These are phyloP conservation scores for Exophiala viscosa DNA, from an alignment of 2,329 filamentous ascomycete species.

Conservation along the genomic window DNA sequence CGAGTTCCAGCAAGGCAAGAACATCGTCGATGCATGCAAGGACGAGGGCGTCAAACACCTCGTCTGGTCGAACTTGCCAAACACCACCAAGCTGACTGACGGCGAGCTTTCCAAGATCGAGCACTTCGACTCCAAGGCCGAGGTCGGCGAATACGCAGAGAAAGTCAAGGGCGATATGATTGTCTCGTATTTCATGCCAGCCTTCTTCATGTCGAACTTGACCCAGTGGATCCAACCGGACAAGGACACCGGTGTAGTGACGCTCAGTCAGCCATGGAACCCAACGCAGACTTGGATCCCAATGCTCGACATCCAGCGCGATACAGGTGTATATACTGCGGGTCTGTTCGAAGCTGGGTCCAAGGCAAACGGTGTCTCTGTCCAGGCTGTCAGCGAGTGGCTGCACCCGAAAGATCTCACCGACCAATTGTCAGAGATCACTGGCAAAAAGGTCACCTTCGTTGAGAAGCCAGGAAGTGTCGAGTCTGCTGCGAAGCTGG, in stretches of 20 bases:
- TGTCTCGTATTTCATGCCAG: constrained; percentile 40
- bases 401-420: constrained; percentile 41
- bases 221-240: constrained; percentile 30
- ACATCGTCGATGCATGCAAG: constrained; percentile 38
- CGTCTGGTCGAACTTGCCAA: constrained; percentile 41
- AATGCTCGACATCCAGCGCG: constrained; percentile 42
- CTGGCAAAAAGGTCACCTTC: constrained; percentile 37
- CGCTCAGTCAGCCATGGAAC: constrained; percentile 28
- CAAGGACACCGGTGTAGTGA: constrained; percentile 32
- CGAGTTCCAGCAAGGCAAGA: constrained; percentile 36
- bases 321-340: constrained; percentile 45
- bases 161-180: constrained; percentile 29
- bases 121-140: constrained; percentile 44
- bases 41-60: constrained; percentile 37
- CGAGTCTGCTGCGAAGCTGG: constrained; percentile 42
- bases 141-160: constrained; percentile 38
- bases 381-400: constrained; percentile 44
- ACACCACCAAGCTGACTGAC: constrained; percentile 32
- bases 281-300: constrained; percentile 38
- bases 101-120: constrained; percentile 36
- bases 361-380: constrained; percentile 37
- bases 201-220: constrained; percentile 45
- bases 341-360: constrained; percentile 29
- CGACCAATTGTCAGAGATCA: constrained; percentile 37
- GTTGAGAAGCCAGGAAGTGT: constrained; percentile 35